These are phyloP conservation scores for Cladosporium halotolerans DNA, from an alignment of 2,329 filamentous ascomycete genomes.

Conservation along the genomic window DNA sequence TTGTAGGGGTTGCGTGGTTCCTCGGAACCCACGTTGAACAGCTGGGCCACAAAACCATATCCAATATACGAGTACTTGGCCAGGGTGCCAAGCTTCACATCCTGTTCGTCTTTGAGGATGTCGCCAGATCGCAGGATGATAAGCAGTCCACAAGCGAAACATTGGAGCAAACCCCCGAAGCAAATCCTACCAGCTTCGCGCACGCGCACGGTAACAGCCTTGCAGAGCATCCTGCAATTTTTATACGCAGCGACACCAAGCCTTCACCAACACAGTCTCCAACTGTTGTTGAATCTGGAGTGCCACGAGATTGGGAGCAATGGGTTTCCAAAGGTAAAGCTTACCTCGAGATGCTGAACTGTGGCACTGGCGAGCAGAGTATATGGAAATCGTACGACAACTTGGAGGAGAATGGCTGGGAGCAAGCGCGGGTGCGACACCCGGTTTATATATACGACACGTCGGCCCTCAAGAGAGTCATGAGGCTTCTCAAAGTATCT, in stretches of 20 bases:
- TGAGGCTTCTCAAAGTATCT: not conserved
- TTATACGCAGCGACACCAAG: too few relatives aligned
- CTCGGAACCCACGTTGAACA: not conserved
- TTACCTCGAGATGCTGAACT: not conserved
- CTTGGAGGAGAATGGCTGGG: conserved; percentile 3
- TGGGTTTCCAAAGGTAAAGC: not conserved
- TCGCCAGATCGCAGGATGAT: not conserved
- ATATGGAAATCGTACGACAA: conserved; percentile 7
- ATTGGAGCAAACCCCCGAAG: too few relatives aligned
- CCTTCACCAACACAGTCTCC: too few relatives aligned
- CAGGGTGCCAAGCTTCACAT: not conserved
- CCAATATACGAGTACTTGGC: not conserved
- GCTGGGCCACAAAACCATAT: conserved; percentile 4
- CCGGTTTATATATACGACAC: not conserved
- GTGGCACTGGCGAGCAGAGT: conserved; percentile 1
- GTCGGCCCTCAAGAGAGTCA: not conserved
- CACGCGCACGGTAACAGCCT: too few relatives aligned
- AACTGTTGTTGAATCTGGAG: too few relatives aligned
- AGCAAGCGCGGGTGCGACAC: not conserved
- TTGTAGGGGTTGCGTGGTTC: not conserved
- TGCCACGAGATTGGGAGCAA: not conserved
- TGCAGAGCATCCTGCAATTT: too few relatives aligned
- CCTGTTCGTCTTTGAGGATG: not conserved
- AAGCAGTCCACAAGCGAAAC: not conserved
- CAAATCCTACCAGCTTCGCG: too few relatives aligned